Evolutionary conservation across 176 grass and related monocot genomes (phyloP).

Genomic region (Phragmites australis): DNA sequence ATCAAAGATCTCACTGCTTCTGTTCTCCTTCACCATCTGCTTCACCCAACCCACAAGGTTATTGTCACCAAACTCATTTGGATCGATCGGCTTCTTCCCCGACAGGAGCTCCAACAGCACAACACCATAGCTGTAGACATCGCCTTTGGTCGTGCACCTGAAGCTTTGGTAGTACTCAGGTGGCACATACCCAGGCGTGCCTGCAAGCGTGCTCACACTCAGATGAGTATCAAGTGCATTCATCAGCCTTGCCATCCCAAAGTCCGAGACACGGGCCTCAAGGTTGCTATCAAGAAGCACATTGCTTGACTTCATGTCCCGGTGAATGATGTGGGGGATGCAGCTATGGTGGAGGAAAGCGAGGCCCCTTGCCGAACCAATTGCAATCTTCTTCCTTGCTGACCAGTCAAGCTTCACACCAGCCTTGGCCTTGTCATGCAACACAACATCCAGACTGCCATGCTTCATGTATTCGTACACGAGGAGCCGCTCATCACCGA

Average conservation of each 20-base stretch:
- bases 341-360: conserved; percentile 98
- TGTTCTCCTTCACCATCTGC: conserved; percentile 89
- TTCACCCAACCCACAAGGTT: conserved; percentile 95
- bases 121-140: conserved; percentile 95
- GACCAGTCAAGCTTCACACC: conserved; percentile 69
- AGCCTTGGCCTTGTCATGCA: conserved; percentile 61
- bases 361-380: conserved; percentile 79
- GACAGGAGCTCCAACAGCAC: conserved; percentile 94
- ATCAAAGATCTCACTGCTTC: conserved; percentile 73
- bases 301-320: conserved; percentile 99
- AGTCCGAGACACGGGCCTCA: conserved; percentile 81
- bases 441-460: conserved; percentile 76
- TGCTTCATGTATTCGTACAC: conserved; percentile 98
- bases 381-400: conserved; percentile 80
- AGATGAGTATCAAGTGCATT: conserved; percentile 87
- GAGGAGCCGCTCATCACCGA: conserved; percentile 86
- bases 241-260: conserved; percentile 90
- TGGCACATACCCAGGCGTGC: conserved; percentile 93
- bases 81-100: conserved; percentile 92
- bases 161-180: conserved; percentile 98
- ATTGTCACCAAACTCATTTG: conserved; percentile 78
- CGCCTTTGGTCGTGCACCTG: conserved; percentile 88
- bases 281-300: conserved; percentile 85
- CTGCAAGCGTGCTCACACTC: conserved; percentile 91
- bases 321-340: conserved; percentile 95